A percentile compares a stretch with the other conserved stretches of the same genome.
phyloP scores from a whole-genome alignment of 2,329 filamentous ascomycete species.

The Aquanectria penicillioides region DNA sequence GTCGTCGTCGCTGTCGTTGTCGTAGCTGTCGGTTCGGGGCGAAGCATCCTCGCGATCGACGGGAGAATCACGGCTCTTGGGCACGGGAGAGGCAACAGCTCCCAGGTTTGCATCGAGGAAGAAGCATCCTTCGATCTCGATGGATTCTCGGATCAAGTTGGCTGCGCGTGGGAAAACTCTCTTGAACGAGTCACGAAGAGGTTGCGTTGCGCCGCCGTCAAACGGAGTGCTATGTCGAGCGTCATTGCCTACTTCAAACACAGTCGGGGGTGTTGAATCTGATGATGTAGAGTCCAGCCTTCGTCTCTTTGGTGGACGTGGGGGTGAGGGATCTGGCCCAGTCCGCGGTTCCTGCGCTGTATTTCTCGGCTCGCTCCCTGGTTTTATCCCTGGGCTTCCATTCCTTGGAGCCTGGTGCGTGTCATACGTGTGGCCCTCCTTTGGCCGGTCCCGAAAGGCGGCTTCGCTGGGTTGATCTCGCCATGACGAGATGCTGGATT shows the following conservation, averaged over 20 bases:
- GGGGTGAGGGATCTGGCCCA: neutral
- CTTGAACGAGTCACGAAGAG: constrained; percentile 9
- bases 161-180: constrained; percentile 55
- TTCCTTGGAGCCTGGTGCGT: constrained; percentile 26
- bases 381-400: neutral
- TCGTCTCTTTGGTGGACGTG: neutral
- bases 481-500: constrained; percentile 43
- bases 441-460: neutral
- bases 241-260: neutral
- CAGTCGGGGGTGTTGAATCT: neutral
- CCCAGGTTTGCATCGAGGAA: constrained; percentile 45
- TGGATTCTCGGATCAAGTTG: constrained; percentile 53
- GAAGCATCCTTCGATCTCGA: constrained; percentile 52
- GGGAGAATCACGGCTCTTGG: constrained; percentile 27
- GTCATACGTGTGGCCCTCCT: constrained; percentile 29
- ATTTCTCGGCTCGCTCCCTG: neutral
- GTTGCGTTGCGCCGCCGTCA: neutral
- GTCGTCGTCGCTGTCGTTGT: constrained; percentile 45
- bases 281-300: neutral
- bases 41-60: constrained; percentile 24
- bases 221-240: constrained; percentile 9
- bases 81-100: constrained; percentile 27
- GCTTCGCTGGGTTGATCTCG: constrained; percentile 13
- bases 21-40: constrained; percentile 18
- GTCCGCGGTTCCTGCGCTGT: neutral